Evolutionary conservation across 192 early-diverging fungal species (phyloP), one percentile per base, ranked within the genome.

Genomic region (Powellomyces hirtus): DNA sequence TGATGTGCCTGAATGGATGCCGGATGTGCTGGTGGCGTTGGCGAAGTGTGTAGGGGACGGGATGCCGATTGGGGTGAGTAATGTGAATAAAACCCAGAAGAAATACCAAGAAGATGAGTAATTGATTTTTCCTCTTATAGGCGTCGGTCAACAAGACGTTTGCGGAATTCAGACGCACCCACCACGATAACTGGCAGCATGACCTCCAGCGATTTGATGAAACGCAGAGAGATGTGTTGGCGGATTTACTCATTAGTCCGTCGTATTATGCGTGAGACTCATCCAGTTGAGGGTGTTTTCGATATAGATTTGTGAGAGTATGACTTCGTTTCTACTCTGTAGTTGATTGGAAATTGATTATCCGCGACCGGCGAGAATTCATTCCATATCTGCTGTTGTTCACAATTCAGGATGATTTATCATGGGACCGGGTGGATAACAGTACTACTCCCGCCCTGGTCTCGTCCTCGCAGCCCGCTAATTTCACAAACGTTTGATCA

Each of bases 181-280:
- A 98, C 68, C 91, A 92, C 62, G 96, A 98, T 66, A 91, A 89
- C 8, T 98, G 96, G 96, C 92, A 93, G 58, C 88, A 94, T 59
- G 93, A 98, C 63, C 84, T 85, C 72, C 77, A 78, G 62, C 74
- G 76, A 64, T 97, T 98, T 72, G 84, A 77, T 1, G 83, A 83
- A 29, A 85, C 90, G 27, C 91, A 98, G 73, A 66, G 91, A 36
- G 89, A 88, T 34, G 69, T 92, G 18, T 72, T 98, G 51, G 86
- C 88, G 8, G 95, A 98, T 77, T 88, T 98, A 85, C 78, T 98
- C 8, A 78, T 77, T 26, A 73, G 75, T 1, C 74, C 80, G 1
- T 61, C 66, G 4, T 82, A 82, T 55, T 82, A 79, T 62, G 80
- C 80, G 4, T 82, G 71, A 77, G 4, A 49, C n/a, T n/a, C n/a